Percentiles rank a stretch among this genome's conserved stretches.
Evolutionary conservation across 1,139 yeast genomes (phyloP).

Genomic region (Taphrina flavorubra): DNA sequence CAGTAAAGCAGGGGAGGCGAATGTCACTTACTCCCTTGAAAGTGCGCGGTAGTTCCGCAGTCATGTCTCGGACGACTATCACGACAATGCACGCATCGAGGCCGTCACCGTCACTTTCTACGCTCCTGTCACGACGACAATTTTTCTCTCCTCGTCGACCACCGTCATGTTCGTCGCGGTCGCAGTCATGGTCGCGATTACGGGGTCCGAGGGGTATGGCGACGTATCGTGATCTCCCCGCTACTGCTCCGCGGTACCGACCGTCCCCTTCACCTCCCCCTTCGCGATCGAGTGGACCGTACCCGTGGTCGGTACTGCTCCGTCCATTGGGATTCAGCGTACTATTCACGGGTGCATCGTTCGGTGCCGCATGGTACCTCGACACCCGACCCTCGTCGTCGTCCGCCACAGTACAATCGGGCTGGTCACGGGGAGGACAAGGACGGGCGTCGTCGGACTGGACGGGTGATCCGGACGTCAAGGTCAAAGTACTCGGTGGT

Average conservation of each 20-base stretch:
- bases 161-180: too few relatives aligned
- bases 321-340: slow-evolving; percentile 23
- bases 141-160: too few relatives aligned
- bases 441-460: too few relatives aligned
- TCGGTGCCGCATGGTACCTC: slow-evolving; percentile 24
- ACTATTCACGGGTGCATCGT: slow-evolving; percentile 25
- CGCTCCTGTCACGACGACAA: too few relatives aligned
- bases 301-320: slow-evolving; percentile 5
- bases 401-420: too few relatives aligned
- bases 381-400: background rate
- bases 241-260: background rate
- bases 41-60: too few relatives aligned
- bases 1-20: too few relatives aligned
- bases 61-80: too few relatives aligned
- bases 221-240: background rate
- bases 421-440: too few relatives aligned
- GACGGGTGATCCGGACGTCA: slow-evolving; percentile 15
- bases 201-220: background rate
- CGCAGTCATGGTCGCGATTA: background rate
- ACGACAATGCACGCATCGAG: too few relatives aligned
- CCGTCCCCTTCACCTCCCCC: background rate
- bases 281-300: background rate
- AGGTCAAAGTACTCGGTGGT: slow-evolving; percentile 8
- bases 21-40: too few relatives aligned
- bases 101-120: too few relatives aligned